These are phyloP conservation scores for Collybiopsis luxurians DNA, from an alignment of 768 basidiomycete species.

Conservation along the genomic window DNA sequence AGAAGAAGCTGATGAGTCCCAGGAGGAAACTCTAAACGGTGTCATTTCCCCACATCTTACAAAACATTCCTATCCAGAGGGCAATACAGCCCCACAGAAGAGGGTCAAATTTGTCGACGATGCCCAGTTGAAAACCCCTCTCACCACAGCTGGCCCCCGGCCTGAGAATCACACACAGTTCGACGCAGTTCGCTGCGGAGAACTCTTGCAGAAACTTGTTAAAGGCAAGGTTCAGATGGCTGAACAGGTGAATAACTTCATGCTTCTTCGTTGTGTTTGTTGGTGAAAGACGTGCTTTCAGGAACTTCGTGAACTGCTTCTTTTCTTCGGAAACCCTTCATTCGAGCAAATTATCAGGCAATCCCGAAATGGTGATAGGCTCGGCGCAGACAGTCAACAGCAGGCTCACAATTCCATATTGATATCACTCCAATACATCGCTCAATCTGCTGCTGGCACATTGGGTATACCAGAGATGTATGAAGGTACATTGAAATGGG, in stretches of 20 bases:
- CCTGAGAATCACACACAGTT: too few species aligned
- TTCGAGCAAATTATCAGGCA: not conserved
- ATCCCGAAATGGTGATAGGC: too few species aligned
- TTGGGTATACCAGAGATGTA: not conserved
- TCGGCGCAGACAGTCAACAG: not conserved
- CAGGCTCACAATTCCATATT: not conserved
- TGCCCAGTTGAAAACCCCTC: not conserved
- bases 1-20: too few species aligned
- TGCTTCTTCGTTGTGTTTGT: not conserved
- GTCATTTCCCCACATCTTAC: too few species aligned
- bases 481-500: not conserved
- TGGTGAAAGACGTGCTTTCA: not conserved
- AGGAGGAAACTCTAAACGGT: too few species aligned
- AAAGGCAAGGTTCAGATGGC: conserved; percentile 1
- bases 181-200: not conserved
- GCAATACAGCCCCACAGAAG: not conserved
- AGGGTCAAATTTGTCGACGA: not conserved
- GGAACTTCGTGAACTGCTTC: not conserved
- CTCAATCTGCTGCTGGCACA: not conserved
- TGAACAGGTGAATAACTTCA: not conserved
- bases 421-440: not conserved
- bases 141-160: not conserved
- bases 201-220: not conserved
- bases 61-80: not conserved
- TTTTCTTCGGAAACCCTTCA: not conserved